These are phyloP conservation scores for Chalara sp. DNA, from an alignment of 2,329 filamentous ascomycete species.

Conservation along the genomic window DNA sequence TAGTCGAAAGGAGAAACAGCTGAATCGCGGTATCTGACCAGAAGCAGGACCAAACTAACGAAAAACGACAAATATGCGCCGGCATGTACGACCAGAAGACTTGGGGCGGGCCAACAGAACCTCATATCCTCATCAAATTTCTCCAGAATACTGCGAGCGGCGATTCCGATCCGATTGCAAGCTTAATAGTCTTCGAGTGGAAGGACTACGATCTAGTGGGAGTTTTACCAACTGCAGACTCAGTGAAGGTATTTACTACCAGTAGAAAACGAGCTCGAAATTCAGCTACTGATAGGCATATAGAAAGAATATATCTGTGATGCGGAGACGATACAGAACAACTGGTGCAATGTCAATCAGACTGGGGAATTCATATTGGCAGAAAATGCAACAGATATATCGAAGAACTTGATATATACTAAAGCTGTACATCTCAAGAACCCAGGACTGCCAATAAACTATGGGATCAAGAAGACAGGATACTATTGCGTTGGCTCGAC, in stretches of 20 bases:
- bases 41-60: constrained; percentile 64
- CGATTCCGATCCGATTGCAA: constrained; percentile 68
- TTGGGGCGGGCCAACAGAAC: constrained; percentile 84
- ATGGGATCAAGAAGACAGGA: constrained; percentile 80
- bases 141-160: constrained; percentile 50
- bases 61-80: constrained; percentile 74
- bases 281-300: constrained; percentile 26
- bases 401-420: constrained; percentile 68
- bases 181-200: constrained; percentile 92
- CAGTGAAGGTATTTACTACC: constrained; percentile 41
- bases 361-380: constrained; percentile 79
- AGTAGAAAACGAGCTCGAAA: too few species aligned
- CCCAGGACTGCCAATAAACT: constrained; percentile 63
- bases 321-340: constrained; percentile 57
- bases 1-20: constrained; percentile 17
- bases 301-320: constrained; percentile 71
- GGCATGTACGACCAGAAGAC: constrained; percentile 89
- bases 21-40: constrained; percentile 4
- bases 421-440: constrained; percentile 77
- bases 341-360: constrained; percentile 69
- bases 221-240: constrained; percentile 48
- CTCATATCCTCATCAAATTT: constrained; percentile 84
- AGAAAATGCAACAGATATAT: constrained; percentile 65
- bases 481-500: constrained; percentile 92
- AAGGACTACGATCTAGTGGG: constrained; percentile 76